phyloP scores from a whole-genome alignment of 371 early-diverging fungal species.

The Mucor irregularis region DNA sequence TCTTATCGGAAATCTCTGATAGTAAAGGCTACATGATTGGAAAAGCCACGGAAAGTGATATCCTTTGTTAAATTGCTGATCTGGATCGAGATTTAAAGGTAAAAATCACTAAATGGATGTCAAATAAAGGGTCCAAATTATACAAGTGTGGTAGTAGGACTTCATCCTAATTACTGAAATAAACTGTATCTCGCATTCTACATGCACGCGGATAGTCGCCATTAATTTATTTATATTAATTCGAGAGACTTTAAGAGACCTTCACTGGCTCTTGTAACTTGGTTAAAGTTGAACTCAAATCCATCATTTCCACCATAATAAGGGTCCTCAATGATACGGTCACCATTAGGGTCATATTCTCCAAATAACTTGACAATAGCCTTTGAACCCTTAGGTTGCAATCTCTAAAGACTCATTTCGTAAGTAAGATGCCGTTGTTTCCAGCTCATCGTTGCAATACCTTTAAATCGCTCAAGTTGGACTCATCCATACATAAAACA shows the following conservation, averaged over 20 bases:
- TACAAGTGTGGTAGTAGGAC: too few relatives aligned
- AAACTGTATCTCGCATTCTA: too few relatives aligned
- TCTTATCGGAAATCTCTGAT: too few relatives aligned
- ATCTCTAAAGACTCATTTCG: conserved; percentile 19
- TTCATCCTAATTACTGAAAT: too few relatives aligned
- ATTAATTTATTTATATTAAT: conserved; percentile 22
- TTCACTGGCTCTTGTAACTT: conserved; percentile 68
- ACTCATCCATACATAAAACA: conserved; percentile 86
- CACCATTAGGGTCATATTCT: conserved; percentile 78
- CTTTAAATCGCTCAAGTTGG: conserved; percentile 74
- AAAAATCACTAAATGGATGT: too few relatives aligned
- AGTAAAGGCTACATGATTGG: too few relatives aligned
- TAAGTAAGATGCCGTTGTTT: not conserved
- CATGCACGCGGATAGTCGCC: too few relatives aligned
- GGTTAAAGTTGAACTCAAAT: conserved; percentile 86
- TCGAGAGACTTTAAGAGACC: conserved; percentile 38
- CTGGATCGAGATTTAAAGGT: too few relatives aligned
- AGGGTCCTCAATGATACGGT: conserved; percentile 81
- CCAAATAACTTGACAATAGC: conserved; percentile 80
- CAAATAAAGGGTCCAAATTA: too few relatives aligned
- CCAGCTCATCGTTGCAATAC: conserved; percentile 26
- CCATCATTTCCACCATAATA: conserved; percentile 89
- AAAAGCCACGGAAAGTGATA: too few relatives aligned
- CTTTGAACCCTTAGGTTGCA: conserved; percentile 34
- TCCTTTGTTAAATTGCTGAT: too few relatives aligned